Evolutionary conservation across 441 rosid genomes (phyloP), one percentile per base, ranked within the genome.

Genomic region (Omphalea diandra): DNA sequence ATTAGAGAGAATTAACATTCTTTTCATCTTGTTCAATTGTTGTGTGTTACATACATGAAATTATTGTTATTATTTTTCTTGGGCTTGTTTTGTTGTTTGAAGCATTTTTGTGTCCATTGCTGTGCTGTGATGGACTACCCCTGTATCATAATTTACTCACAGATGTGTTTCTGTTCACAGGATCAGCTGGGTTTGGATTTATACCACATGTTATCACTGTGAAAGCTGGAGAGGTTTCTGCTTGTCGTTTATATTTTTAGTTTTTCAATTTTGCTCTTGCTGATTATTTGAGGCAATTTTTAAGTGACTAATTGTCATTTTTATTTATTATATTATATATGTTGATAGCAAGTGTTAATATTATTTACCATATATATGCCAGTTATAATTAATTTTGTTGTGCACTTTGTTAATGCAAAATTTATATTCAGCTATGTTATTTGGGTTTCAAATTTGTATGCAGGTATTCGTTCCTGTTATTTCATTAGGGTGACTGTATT

Each of bases 201-300:
- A 82, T 85, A 2, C 98, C 98, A 18, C 96, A 91, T 75, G 73
- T 94, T 49, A 85, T 94, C 74, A 86, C 83, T 70, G 92, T 94
- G 63, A 84, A 81, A 73, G 77, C 89, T 64, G 97, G 98, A 79
- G 98, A 94, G 98, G 98, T 94, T 75, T 78, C 50, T 73, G 50
- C 35, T 63, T 67, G 35, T 46, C 55, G 68, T 71, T 72, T 75
- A 38, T 41, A 41, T 36, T 76, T 73, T 58, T 29, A 54, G 24
- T 43, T 44, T 65, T 56, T 26, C 22, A 20, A 68, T 27, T 15
- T 18, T 57, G 40, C 10, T 27, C 7, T 65, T 66, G 26, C 4
- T 68, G 43, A 47, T 50, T 71, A 38, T 68, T 63, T 44, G 56
- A 5, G 73, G 53, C n/a, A 35, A 57, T 36, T 33, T 41, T 74